Evolutionary conservation across 345 rosid species (phyloP).

Genomic region (thale cress (Arabidopsis thaliana)): TAIR10.1 NC_003070.9:25720501-25721000

Average conservation of each 20-base stretch:
- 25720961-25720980: constrained; percentile 76
- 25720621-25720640: constrained; percentile 44
- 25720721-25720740: constrained; percentile 76
- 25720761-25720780: constrained; percentile 73
- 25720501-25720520: constrained; percentile 75
- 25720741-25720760: constrained; percentile 82
- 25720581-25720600: constrained; percentile 93
- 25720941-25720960: constrained; percentile 79
- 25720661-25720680: too few relatives aligned
- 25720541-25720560: constrained; percentile 66
- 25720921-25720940: constrained; percentile 70
- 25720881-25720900: constrained; percentile 79
- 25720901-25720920: constrained; percentile 83
- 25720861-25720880: constrained; percentile 71
- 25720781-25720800: constrained; percentile 82
- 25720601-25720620: constrained; percentile 73
- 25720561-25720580: constrained; percentile 65
- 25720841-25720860: constrained; percentile 54
- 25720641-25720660: background rate
- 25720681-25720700: constrained; percentile 44
- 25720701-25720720: constrained; percentile 91
- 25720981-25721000: constrained; percentile 83
- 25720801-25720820: constrained; percentile 85
- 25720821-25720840: constrained; percentile 82
- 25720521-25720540: constrained; percentile 89